phyloP scores from a whole-genome alignment of 2,329 filamentous ascomycete species.

The Venturia pyrina region DNA sequence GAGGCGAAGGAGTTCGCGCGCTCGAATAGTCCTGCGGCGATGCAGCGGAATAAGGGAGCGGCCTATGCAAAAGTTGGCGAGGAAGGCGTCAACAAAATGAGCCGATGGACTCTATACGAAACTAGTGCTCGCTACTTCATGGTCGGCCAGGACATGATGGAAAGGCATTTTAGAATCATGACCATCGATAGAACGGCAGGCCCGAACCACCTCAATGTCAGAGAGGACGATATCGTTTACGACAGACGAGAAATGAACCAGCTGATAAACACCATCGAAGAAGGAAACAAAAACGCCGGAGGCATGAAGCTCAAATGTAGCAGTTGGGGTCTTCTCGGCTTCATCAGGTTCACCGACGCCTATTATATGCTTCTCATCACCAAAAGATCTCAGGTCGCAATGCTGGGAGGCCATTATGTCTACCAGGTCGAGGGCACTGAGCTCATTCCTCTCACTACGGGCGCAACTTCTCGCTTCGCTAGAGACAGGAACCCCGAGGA shows the following conservation, averaged over 20 bases:
- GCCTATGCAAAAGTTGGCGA: slow-evolving; percentile 33
- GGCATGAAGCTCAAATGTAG: slow-evolving; percentile 83
- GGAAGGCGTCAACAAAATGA: slow-evolving; percentile 52
- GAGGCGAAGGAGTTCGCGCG: slow-evolving; percentile 29
- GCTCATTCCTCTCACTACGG: slow-evolving; percentile 73
- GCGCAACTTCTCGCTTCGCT: slow-evolving; percentile 55
- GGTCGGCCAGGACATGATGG: slow-evolving; percentile 82
- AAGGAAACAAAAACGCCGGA: slow-evolving; percentile 84
- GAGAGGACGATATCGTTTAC: slow-evolving; percentile 92
- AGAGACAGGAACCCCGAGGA: slow-evolving; percentile 84
- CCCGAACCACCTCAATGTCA: slow-evolving; percentile 67
- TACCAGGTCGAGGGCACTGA: slow-evolving; percentile 95
- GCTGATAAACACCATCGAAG: slow-evolving; percentile 86
- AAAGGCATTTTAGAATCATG: slow-evolving; percentile 78
- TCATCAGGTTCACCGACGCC: slow-evolving; percentile 88
- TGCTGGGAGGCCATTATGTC: slow-evolving; percentile 91
- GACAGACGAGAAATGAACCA: slow-evolving; percentile 86
- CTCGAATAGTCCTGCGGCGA: slow-evolving; percentile 27
- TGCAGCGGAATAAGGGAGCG: slow-evolving; percentile 28
- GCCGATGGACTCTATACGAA: slow-evolving; percentile 96
- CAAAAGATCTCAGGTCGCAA: slow-evolving; percentile 89
- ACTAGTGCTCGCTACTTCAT: slow-evolving; percentile 90
- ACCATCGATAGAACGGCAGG: slow-evolving; percentile 90
- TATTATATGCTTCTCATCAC: slow-evolving; percentile 98
- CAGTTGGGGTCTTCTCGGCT: slow-evolving; percentile 88